These are phyloP conservation scores for Colletotrichum viniferum DNA, from an alignment of 2,329 filamentous ascomycete genomes.

Conservation along the genomic window DNA sequence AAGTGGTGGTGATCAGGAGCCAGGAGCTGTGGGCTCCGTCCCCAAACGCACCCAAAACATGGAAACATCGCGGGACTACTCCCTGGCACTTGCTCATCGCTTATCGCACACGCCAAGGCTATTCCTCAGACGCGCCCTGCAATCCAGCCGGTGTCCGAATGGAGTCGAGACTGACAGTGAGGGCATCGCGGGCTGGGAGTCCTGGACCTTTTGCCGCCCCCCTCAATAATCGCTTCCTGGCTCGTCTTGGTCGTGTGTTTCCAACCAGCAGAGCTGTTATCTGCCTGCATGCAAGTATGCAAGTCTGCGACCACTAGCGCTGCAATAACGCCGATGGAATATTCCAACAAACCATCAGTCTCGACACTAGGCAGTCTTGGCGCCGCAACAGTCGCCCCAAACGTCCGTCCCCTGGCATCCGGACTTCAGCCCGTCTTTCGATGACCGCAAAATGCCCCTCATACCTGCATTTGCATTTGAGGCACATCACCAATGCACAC, in stretches of 20 bases:
- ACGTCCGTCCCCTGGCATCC: neutral
- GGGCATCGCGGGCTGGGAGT: neutral
- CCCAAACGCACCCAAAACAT: slow-evolving; percentile 17
- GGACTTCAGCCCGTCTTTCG: neutral
- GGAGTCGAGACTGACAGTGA: neutral
- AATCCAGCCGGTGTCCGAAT: neutral
- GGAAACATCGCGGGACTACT: slow-evolving; percentile 10
- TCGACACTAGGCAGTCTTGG: neutral
- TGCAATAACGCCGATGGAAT: neutral
- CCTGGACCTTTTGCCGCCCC: neutral
- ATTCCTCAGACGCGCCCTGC: slow-evolving; percentile 6
- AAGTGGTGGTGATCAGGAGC: neutral
- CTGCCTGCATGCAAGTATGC: neutral
- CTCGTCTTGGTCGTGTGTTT: slow-evolving; percentile 4
- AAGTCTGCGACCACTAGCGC: neutral
- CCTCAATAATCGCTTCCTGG: neutral
- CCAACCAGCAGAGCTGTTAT: neutral
- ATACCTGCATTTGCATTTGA: neutral
- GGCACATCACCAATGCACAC: neutral
- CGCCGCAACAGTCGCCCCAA: neutral
- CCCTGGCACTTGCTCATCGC: slow-evolving; percentile 3
- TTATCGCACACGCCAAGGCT: slow-evolving; percentile 14
- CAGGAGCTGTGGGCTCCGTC: neutral
- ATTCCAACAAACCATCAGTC: neutral
- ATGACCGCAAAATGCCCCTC: neutral